Percentiles rank a stretch among this genome's conserved stretches.
Conservation (phyloP, 257 asterid species). For the Solanum gandarillasii region DNA sequence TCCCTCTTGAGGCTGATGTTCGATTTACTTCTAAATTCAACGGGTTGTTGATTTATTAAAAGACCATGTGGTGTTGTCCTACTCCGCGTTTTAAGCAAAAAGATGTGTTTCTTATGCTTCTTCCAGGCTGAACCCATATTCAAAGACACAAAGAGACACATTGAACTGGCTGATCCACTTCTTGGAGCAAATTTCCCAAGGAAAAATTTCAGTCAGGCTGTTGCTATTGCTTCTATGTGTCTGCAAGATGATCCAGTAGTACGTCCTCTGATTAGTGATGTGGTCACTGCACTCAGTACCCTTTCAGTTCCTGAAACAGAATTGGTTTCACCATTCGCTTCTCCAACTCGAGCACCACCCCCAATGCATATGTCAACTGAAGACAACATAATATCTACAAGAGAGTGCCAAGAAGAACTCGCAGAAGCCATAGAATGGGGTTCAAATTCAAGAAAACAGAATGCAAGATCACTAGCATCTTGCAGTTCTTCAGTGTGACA, state of each 20-base stretch:
- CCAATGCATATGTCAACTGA: not conserved
- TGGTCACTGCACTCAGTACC: constrained; percentile 76
- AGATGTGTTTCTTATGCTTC: not conserved
- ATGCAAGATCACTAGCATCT: constrained; percentile 3
- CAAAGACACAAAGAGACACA: constrained; percentile 45
- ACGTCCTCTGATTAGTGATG: constrained; percentile 75
- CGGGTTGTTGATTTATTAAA: not conserved
- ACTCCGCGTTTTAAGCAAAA: not conserved
- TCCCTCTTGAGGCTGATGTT: not conserved
- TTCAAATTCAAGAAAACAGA: constrained; percentile 36
- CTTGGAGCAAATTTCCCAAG: constrained; percentile 45
- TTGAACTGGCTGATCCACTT: constrained; percentile 59
- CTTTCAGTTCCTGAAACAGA: constrained; percentile 37
- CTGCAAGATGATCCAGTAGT: constrained; percentile 51
- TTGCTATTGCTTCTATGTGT: constrained; percentile 80
- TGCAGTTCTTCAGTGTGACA: constrained; percentile 7
- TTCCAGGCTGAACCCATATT: constrained; percentile 56
- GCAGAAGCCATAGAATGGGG: constrained; percentile 95
- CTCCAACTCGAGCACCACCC: constrained; percentile 12
- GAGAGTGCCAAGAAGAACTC: constrained; percentile 47
- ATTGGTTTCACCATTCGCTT: not conserved
- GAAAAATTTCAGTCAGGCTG: constrained; percentile 64
- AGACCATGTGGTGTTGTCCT: not conserved
- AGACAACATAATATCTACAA: not conserved
- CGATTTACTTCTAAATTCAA: not conserved